Evolutionary conservation across 2,329 filamentous ascomycete genomes (phyloP).

Genomic region (Coniosporium tulheliwenetii): DNA sequence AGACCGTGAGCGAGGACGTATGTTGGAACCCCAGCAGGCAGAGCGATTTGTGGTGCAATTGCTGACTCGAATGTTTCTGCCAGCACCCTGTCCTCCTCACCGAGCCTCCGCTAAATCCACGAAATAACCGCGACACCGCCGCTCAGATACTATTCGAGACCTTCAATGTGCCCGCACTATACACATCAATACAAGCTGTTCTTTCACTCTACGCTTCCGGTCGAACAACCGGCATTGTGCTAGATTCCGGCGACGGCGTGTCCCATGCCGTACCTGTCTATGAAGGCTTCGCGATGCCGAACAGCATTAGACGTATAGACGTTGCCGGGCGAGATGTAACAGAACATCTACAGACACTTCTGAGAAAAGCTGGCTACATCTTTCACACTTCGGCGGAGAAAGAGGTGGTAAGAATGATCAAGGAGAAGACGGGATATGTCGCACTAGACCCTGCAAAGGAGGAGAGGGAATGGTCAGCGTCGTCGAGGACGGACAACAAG

Average conservation of each 20-base stretch:
- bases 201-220: conserved; percentile 92
- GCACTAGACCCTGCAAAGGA: conserved; percentile 82
- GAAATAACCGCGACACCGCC: conserved; percentile 87
- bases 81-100: conserved; percentile 91
- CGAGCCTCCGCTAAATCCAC: conserved; percentile 87
- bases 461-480: conserved; percentile 76
- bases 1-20: conserved; percentile 94
- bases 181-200: conserved; percentile 94
- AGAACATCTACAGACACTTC: conserved; percentile 78
- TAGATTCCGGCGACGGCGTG: conserved; percentile 90
- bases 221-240: conserved; percentile 86
- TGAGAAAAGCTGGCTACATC: conserved; percentile 83
- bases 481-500: conserved; percentile 63
- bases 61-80: conserved; percentile 1
- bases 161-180: conserved; percentile 92
- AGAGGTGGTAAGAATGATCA: conserved; percentile 94
- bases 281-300: conserved; percentile 93
- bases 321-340: conserved; percentile 93
- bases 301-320: conserved; percentile 88
- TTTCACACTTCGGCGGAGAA: conserved; percentile 98
- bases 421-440: conserved; percentile 87
- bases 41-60: conserved; percentile 8
- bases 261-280: conserved; percentile 96
- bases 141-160: conserved; percentile 98
- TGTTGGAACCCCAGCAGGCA: conserved; percentile 11